Base-by-base conservation (phyloP, 495 filamentous ascomycete genomes). In the Pyrenula aspistea region DNA sequence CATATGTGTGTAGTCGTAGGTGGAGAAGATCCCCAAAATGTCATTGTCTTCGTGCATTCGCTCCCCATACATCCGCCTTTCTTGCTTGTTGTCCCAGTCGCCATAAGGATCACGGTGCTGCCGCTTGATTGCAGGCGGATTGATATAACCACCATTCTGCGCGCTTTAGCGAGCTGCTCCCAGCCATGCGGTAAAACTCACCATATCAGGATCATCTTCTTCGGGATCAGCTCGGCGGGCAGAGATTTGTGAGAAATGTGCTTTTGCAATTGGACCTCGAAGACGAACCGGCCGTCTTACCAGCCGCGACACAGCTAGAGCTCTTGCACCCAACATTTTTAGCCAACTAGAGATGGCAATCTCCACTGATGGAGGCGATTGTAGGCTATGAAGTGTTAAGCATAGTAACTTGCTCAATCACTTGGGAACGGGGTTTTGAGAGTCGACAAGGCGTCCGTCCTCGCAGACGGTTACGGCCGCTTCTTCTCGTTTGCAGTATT, bases 11-110 rank as follows among this genome's bases (percentile, higher is more conserved):
- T 99, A 97, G 61, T 91, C 86, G 65, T 96, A 83, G 1, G 88
- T 81, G 53, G 86, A 85, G 73, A 99, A 92, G 56, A 95, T 84
- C 64, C 92, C 91, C 21, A 97, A 78, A 55, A 96, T 83, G 68
- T 99, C 94, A 66, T 97, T 85, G 71, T 99, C 94, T 72, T 99
- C 94, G 69, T 99, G 92, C 24, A 95, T 82, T 2, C 91, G 87
- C 71, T 99, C 94, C 64, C 90, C 90, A 63, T 84, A 99, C 76
- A 97, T 96, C 57, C 91, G 84, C 63, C 91, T 86, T 68, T 96
- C 92, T 67, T 97, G 91, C 76, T 89, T 86, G 71, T 97, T 91
- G 92, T 92, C 97, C 89, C 91, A 97, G 67, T 89, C 86, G 63
- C 72, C 92, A 66, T 97, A 81, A 36, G 94, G 94, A 67, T 97